phyloP scores from a whole-genome alignment of 2,329 filamentous ascomycete genomes.

The Fusarium multiceps region DNA sequence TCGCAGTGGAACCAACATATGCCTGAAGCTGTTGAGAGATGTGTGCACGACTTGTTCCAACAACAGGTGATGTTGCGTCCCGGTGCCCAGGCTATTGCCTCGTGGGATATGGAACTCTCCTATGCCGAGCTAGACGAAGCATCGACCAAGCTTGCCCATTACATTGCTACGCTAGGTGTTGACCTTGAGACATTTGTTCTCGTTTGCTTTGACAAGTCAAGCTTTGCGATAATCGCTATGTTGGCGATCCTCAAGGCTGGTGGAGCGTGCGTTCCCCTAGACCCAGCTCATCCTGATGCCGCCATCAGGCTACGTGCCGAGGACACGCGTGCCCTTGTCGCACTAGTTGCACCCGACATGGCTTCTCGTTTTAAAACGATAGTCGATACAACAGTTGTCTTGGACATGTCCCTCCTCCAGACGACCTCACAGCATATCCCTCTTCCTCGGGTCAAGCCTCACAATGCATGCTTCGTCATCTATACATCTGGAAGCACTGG shows the following conservation, averaged over 20 bases:
- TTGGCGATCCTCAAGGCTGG: slow-evolving; percentile 36
- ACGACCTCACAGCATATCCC: rapidly evolving
- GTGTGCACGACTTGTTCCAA: slow-evolving; percentile 28
- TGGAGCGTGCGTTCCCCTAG: slow-evolving; percentile 25
- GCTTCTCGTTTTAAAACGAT: slow-evolving; percentile 6
- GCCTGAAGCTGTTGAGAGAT: slow-evolving; percentile 14
- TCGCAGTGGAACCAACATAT: slow-evolving; percentile 23
- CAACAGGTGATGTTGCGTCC: slow-evolving; percentile 1
- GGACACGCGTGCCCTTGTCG: slow-evolving; percentile 27
- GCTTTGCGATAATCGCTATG: slow-evolving; percentile 27
- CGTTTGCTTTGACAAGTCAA: slow-evolving; percentile 37
- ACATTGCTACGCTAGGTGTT: slow-evolving; percentile 13
- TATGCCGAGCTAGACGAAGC: slow-evolving; percentile 32
- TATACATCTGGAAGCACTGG: slow-evolving; percentile 39
- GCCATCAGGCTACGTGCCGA: slow-evolving; percentile 20
- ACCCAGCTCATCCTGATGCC: slow-evolving; percentile 37
- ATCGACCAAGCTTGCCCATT: slow-evolving; percentile 25
- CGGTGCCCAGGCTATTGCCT: slow-evolving; percentile 19
- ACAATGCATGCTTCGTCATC: slow-evolving; percentile 36
- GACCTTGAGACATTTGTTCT: slow-evolving; percentile 6
- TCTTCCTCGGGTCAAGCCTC: slow-evolving; percentile 7
- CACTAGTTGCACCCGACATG: slow-evolving; percentile 22
- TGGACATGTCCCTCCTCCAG: slow-evolving; percentile 18
- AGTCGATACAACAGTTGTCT: not conserved
- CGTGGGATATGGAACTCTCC: slow-evolving; percentile 35